Conservation (phyloP, 176 grass and related monocot species). For the Neostapfia colusana region DNA sequence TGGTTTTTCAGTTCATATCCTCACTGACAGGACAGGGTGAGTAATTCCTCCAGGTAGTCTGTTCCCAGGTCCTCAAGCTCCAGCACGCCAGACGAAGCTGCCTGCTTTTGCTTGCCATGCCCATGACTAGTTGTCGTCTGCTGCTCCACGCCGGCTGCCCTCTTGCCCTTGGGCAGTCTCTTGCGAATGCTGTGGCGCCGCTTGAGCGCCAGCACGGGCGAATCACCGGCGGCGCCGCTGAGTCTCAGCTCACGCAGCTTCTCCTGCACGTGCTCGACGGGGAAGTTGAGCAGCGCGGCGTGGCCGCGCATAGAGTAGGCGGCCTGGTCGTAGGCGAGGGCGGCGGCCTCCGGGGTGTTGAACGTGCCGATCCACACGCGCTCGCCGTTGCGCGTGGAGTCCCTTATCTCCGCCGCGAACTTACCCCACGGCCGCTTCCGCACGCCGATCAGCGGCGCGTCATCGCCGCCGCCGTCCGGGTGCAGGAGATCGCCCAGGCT, state of each 20-base stretch:
- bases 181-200: slow-evolving; percentile 52
- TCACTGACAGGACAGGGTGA: slow-evolving; percentile 3
- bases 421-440: slow-evolving; percentile 88
- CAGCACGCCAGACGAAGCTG: slow-evolving; percentile 35
- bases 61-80: slow-evolving; percentile 51
- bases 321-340: slow-evolving; percentile 61
- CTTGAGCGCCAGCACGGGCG: slow-evolving; percentile 51
- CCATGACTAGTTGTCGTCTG: background rate
- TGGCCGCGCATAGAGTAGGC: slow-evolving; percentile 51
- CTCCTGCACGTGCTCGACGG: slow-evolving; percentile 49
- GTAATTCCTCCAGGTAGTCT: slow-evolving; percentile 61
- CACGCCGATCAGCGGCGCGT: slow-evolving; percentile 57
- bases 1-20: background rate
- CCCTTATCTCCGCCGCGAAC: slow-evolving; percentile 96
- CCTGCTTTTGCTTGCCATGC: background rate
- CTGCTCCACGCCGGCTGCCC: background rate
- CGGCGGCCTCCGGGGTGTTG: slow-evolving; percentile 51
- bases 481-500: background rate
- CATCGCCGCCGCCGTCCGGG: background rate
- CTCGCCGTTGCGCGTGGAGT: slow-evolving; percentile 50
- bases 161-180: slow-evolving; percentile 37
- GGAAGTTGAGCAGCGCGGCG: slow-evolving; percentile 61
- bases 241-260: slow-evolving; percentile 40
- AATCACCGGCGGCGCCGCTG: background rate
- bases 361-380: slow-evolving; percentile 71